Percentiles rank a stretch among this genome's conserved stretches.
phyloP scores from a whole-genome alignment of 164 flowering plant species.

The Santalum album region DNA sequence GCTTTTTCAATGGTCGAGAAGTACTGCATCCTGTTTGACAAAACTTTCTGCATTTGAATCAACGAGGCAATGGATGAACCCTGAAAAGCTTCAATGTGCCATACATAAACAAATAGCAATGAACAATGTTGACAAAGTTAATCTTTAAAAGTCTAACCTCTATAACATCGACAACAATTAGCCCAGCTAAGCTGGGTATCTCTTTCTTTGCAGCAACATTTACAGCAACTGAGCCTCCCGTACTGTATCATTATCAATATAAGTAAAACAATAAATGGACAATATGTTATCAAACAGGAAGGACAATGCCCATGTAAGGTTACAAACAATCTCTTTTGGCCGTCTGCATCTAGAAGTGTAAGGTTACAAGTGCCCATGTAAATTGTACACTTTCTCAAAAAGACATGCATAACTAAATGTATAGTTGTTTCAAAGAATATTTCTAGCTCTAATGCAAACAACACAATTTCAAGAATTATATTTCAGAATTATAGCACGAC shows the following conservation, averaged over 20 bases:
- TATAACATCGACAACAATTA: conserved; percentile 90
- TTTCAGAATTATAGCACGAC: too few species aligned
- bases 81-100: conserved; percentile 28
- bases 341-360: too few species aligned
- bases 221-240: conserved; percentile 98
- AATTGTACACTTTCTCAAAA: too few species aligned
- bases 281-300: too few species aligned
- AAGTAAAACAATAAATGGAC: background rate
- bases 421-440: too few species aligned
- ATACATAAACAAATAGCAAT: conserved; percentile 1
- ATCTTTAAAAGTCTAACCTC: conserved; percentile 46
- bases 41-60: conserved; percentile 90
- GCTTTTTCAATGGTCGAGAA: conserved; percentile 85
- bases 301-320: too few species aligned
- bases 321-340: too few species aligned
- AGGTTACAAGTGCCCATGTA: too few species aligned
- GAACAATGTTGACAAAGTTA: background rate
- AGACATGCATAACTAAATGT: too few species aligned
- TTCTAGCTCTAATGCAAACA: too few species aligned
- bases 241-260: conserved; percentile 34
- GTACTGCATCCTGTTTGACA: conserved; percentile 78
- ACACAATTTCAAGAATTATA: too few species aligned
- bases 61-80: conserved; percentile 97
- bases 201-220: conserved; percentile 84
- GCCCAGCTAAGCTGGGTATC: conserved; percentile 62